Evolutionary conservation across 208 protist species (phyloP).

Genomic region (Tetramitus jugosus): DNA sequence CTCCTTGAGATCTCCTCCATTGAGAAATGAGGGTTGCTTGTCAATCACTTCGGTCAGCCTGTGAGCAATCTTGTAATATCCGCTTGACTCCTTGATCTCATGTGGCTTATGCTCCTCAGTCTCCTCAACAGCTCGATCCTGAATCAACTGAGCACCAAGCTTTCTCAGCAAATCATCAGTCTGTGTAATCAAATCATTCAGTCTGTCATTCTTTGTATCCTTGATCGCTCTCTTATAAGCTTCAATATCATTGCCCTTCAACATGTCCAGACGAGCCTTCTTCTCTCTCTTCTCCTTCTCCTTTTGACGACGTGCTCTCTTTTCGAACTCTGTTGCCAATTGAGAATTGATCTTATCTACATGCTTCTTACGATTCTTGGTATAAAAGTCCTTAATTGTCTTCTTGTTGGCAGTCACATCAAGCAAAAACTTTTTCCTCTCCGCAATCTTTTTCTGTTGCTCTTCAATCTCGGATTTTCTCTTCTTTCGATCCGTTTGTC

Average conservation of each 20-base stretch:
- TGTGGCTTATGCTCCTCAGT: background rate
- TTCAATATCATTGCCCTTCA: conserved; percentile 16
- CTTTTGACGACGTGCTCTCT: background rate
- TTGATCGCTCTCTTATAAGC: conserved; percentile 6
- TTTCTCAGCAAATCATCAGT: background rate
- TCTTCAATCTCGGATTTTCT: background rate
- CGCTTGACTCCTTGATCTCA: background rate
- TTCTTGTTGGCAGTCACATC: background rate
- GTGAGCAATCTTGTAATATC: conserved; percentile 26
- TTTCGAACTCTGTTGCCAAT: background rate
- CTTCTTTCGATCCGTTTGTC: background rate
- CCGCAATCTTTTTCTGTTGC: background rate
- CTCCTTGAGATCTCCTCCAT: conserved; percentile 20
- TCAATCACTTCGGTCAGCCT: conserved; percentile 12
- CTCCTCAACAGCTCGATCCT: background rate
- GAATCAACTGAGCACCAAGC: background rate
- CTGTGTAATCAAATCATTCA: background rate
- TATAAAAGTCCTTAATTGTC: background rate
- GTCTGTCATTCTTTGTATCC: background rate
- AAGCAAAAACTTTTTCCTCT: background rate
- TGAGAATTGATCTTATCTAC: background rate
- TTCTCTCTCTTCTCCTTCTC: conserved; percentile 9
- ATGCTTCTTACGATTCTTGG: background rate
- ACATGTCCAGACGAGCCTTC: background rate
- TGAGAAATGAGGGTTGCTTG: conserved; percentile 14